Evolutionary conservation across 2,329 filamentous ascomycete species (phyloP), one percentile per base, ranked within the genome.

Genomic region (Hirsutella rhossiliensis): DNA sequence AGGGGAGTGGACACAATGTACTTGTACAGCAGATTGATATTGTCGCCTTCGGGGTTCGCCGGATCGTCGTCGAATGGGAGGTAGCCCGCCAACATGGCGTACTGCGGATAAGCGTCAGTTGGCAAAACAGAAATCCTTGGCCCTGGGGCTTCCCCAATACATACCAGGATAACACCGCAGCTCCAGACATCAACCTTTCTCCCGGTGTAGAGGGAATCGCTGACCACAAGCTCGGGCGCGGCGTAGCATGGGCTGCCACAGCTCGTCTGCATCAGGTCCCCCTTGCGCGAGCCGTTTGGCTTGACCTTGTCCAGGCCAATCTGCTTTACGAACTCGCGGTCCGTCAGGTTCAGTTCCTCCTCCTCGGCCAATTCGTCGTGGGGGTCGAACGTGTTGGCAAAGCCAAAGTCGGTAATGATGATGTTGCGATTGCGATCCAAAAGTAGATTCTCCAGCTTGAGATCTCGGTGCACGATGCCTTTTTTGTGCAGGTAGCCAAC

Each of bases 141-240:
- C 18, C 28, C n/a, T 4, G 13, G 12, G 38, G 17, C 11, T 2
- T 11, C 2, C 6, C 40, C 3, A 32, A 30, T 28, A 72, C 87
- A 66, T 75, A 96, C 90, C 75, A 98, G 64, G 58, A 98, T 98
- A 34, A 98, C 92, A 66, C 92, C 92, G 61, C 92, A 98, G 64
- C 92, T 97, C 92, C 92, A 98, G 31, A 98, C 92, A 60, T 98
- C 92, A 23, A 98, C 92, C 65, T 98, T 98, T 43, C 90, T 81
- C 40, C 92, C 92, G 2, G 92, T 98, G 65, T 98, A 98, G 8
- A 98, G 69, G 15, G 89, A 95, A 64, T 98, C 92, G 61, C 88
- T 97, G 48, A 98, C 92, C 13, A 98, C 92, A 43, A 98, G 73
- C 67, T 98, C 92, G 5, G 92, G 92, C 13, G 92, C 92, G 41